Evolutionary conservation across 2,329 filamentous ascomycete species (phyloP), one percentile per base, ranked within the genome.

Genomic region (Teratosphaeria pseudoeucalypti): DNA sequence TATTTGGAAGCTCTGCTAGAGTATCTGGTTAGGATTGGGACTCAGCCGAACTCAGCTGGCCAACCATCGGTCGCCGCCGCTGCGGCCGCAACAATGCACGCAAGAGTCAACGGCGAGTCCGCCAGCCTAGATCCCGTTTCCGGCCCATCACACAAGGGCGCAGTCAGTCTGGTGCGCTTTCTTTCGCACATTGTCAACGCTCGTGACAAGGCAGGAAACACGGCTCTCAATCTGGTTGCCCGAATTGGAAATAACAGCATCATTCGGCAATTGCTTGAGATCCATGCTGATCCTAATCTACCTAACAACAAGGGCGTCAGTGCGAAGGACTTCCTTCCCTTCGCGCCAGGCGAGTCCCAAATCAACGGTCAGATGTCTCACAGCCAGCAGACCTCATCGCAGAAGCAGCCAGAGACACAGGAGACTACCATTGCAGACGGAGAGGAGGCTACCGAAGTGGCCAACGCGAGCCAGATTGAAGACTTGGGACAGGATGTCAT

Each of bases 171-270:
- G 57, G 92, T 90, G 34, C 86, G 90, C 43, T 99, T 99, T 75
- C 95, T 99, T 83, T 90, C 88, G 55, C 92, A 97, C 71, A 95
- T 99, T 73, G 92, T 99, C 61, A 97, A 99, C 68, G 88, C 92
- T 0, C 89, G 92, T 68, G 94, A 99, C 73, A 91, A 92, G 68
- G 88, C 89, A 37, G 94, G 94, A 0, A 95, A 99, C 70, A 99
- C 94, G 0, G 94, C 94, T 0, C 79, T 99, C 23, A 96, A 96
- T 66, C 87, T 97, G 63, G 94, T 92, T 1, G 92, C 94, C 1
- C 83, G 94, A 62, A 95, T 96, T 65, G 90, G 91, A 26, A 97
- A 96, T 71, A 82, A 88, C 58, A 95, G 90, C 68, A 96, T 99
- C 67, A 95, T 97, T 60, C 92, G 91, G n/a, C 94, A 99, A 71